Evolutionary conservation across 208 protist species (phyloP).

Genomic region (Wallacemonas sp.): DNA sequence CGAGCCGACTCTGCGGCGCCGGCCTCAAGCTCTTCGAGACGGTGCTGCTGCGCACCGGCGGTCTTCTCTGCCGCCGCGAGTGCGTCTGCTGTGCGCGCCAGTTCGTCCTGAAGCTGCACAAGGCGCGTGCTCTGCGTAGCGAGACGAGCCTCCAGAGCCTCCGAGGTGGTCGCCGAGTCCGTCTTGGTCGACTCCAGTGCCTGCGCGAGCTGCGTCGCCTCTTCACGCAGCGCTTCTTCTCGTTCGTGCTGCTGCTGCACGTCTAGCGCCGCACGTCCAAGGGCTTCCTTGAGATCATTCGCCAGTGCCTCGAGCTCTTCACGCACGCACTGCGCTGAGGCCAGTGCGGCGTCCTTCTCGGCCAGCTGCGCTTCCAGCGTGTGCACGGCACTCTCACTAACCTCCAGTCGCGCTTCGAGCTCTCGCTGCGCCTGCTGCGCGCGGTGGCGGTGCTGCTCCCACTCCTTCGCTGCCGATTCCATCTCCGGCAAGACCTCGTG

Average conservation of each 20-base stretch:
- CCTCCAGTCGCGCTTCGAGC: not conserved
- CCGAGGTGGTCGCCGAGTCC: not conserved
- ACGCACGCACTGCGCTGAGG: not conserved
- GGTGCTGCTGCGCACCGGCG: constrained; percentile 14
- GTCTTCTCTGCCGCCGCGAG: constrained; percentile 25
- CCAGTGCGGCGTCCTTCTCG: not conserved
- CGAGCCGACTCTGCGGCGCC: not conserved
- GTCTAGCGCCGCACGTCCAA: not conserved
- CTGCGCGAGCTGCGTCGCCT: constrained; percentile 15
- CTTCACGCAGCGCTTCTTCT: constrained; percentile 19
- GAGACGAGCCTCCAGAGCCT: constrained; percentile 9
- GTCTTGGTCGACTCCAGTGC: constrained; percentile 15
- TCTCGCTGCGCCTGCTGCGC: constrained; percentile 2
- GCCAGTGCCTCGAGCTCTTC: constrained; percentile 8
- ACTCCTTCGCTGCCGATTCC: constrained; percentile 6
- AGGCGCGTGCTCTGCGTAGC: constrained; percentile 11
- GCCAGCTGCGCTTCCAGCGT: constrained; percentile 1
- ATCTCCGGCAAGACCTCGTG: constrained; percentile 15
- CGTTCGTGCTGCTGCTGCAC: constrained; percentile 5
- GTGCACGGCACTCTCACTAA: not conserved
- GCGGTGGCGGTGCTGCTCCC: constrained; percentile 3
- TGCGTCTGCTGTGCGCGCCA: constrained; percentile 1
- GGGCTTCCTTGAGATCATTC: constrained; percentile 1
- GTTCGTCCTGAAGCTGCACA: constrained; percentile 5
- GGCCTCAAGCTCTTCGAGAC: constrained; percentile 3